Evolutionary conservation across 257 asterid genomes (phyloP).

Genomic region (Solanum infundibuliforme): DNA sequence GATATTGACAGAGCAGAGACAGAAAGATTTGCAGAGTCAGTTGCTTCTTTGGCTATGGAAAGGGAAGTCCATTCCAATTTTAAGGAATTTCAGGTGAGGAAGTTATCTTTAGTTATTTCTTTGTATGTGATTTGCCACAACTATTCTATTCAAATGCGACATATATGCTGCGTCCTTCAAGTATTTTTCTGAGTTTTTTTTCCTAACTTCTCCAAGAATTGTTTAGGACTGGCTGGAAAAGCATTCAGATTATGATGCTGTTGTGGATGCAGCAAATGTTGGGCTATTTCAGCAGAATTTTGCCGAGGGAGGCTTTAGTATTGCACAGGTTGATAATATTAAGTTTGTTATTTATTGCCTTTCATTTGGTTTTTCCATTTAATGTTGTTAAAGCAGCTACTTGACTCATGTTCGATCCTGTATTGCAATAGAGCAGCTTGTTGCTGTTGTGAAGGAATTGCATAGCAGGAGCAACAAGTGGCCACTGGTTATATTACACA

Average conservation of each 20-base stretch:
- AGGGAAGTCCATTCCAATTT: constrained; percentile 66
- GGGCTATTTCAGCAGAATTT: constrained; percentile 88
- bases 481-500: constrained; percentile 74
- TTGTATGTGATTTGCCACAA: background rate
- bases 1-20: constrained; percentile 68
- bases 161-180: background rate
- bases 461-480: constrained; percentile 42
- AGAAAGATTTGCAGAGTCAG: constrained; percentile 55
- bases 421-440: constrained; percentile 74
- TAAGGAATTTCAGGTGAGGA: constrained; percentile 73
- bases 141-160: background rate
- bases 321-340: constrained; percentile 55
- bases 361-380: background rate
- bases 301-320: constrained; percentile 81
- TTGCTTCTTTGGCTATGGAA: constrained; percentile 77
- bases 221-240: constrained; percentile 79
- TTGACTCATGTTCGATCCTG: background rate
- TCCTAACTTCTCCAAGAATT: background rate
- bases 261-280: constrained; percentile 91
- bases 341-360: background rate
- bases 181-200: background rate
- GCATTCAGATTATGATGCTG: constrained; percentile 57
- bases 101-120: background rate
- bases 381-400: background rate
- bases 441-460: constrained; percentile 71